Evolutionary conservation across 768 basidiomycete species (phyloP).

Genomic region (Suillus discolor): DNA sequence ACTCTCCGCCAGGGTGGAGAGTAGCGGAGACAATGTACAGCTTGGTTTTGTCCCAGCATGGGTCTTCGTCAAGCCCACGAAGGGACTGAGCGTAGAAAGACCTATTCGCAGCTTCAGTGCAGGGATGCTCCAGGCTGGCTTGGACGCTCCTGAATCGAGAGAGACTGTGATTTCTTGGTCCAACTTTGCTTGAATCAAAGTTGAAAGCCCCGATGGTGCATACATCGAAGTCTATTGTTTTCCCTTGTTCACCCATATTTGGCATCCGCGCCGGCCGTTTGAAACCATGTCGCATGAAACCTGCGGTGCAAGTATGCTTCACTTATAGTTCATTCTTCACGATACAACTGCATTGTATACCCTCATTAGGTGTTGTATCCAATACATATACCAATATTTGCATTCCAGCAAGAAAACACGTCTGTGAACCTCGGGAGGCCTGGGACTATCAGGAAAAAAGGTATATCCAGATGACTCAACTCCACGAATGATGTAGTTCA

Average conservation of each 20-base stretch:
- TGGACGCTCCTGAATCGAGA: constrained; percentile 35
- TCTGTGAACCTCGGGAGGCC: background rate
- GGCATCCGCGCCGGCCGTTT: background rate
- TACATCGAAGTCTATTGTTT: background rate
- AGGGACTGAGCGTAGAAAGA: constrained; percentile 60
- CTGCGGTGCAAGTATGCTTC: constrained; percentile 9
- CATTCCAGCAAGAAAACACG: background rate
- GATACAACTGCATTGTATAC: background rate
- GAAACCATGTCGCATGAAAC: background rate
- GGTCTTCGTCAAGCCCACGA: constrained; percentile 69
- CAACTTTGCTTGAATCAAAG: constrained; percentile 44
- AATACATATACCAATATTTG: background rate
- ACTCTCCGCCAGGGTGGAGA: constrained; percentile 16
- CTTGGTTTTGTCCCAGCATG: constrained; percentile 76
- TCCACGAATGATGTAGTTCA: background rate
- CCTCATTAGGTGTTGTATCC: background rate
- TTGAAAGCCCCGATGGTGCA: background rate
- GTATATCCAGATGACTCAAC: background rate
- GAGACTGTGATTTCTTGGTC: constrained; percentile 60
- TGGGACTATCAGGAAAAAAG: background rate
- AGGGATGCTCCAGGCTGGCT: constrained; percentile 52
- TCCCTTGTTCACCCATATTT: background rate
- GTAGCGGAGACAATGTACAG: constrained; percentile 48
- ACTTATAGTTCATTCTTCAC: background rate
- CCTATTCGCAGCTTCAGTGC: constrained; percentile 61